Percentiles rank a stretch among this genome's conserved stretches.
Evolutionary conservation across 495 filamentous ascomycete genomes (phyloP).

Genomic region (Acidiella bohemica): DNA sequence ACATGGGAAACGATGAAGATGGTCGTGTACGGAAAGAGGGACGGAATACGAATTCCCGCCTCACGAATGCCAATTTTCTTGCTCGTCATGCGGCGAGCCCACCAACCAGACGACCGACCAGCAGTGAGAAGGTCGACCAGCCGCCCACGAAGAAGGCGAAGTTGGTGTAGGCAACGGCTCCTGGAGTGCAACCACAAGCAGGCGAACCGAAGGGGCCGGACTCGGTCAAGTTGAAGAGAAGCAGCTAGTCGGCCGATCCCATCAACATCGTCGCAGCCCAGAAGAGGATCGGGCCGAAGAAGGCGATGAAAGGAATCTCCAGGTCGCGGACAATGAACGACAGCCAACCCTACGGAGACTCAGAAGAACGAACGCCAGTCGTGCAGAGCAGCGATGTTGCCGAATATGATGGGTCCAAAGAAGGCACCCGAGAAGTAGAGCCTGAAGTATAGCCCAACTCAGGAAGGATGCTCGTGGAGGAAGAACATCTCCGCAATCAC

Average conservation of each 20-base stretch:
- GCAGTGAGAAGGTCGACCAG: constrained; percentile 40
- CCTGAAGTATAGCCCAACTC: constrained; percentile 26
- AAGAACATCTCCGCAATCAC: constrained; percentile 52
- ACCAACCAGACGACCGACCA: constrained; percentile 43
- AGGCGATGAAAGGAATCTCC: constrained; percentile 39
- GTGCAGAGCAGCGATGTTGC: constrained; percentile 40
- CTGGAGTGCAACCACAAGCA: constrained; percentile 41
- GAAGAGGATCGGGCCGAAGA: constrained; percentile 48
- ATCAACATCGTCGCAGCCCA: constrained; percentile 43
- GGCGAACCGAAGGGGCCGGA: constrained; percentile 43
- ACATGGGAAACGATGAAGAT: constrained; percentile 41
- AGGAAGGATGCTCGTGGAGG: constrained; percentile 45
- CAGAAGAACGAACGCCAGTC: constrained; percentile 46
- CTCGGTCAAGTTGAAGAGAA: constrained; percentile 49
- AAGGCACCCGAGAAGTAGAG: constrained; percentile 26
- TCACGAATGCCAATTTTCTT: constrained; percentile 48
- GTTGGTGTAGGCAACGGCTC: constrained; percentile 31
- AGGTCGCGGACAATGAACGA: constrained; percentile 31
- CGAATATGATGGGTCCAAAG: constrained; percentile 43
- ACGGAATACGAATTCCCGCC: constrained; percentile 49
- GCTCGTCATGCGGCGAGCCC: constrained; percentile 41
- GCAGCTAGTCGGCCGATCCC: constrained; percentile 45
- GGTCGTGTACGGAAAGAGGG: constrained; percentile 40
- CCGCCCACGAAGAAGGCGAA: constrained; percentile 32
- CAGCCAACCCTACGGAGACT: constrained; percentile 35